Base-by-base conservation (phyloP, 108 stramenopile species). In the Nitzschia sp. region DNA sequence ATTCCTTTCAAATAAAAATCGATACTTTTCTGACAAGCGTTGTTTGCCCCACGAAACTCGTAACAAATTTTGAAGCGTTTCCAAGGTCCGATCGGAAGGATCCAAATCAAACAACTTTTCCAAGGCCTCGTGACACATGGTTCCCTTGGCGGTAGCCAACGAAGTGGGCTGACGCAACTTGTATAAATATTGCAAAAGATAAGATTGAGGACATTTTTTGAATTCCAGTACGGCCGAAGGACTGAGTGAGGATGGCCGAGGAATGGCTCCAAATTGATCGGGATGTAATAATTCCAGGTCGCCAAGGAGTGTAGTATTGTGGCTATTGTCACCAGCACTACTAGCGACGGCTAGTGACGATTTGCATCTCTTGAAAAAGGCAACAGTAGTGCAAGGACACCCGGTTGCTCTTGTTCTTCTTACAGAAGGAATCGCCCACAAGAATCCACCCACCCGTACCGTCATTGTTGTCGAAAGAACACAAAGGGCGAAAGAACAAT, bases 21-120 rank as follows among this genome's bases (percentile, higher is more conserved):
- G 46, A 60, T 92, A 90, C 9, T 74, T 59, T 6, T 79, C 79
- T n/a, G 36, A 45, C 46, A 68, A 63, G 21, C 85, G 74, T 30
- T 64, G 33, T 46, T 81, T 66, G 28, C 67, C 63, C 93, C 93
- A 95, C 26, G 58, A 66, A 23, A 56, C 77, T n/a, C 93, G 77
- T 64, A 92, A 85, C 54, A 95, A 67, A 74, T 96, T 88, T 49
- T 92, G 83, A 59, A 93, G 66, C 64, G 82, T 84, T 36, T 68
- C 69, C 66, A 91, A 56, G 29, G 77, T 92, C 32, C 95, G 78
- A 2, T 96, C 85, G 5, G 47, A 35, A n/a, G 89, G 89, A 35
- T 77, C 63, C 59, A 95, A 55, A 66, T 92, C 89, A 76, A 89
- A 96, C 8, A 96, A 38, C 34, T 93, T 78, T 69, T 96, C 95